Percentiles rank a stretch among this genome's conserved stretches.
Conservation (phyloP, 148 eudicot species). For the Silene conica region DNA sequence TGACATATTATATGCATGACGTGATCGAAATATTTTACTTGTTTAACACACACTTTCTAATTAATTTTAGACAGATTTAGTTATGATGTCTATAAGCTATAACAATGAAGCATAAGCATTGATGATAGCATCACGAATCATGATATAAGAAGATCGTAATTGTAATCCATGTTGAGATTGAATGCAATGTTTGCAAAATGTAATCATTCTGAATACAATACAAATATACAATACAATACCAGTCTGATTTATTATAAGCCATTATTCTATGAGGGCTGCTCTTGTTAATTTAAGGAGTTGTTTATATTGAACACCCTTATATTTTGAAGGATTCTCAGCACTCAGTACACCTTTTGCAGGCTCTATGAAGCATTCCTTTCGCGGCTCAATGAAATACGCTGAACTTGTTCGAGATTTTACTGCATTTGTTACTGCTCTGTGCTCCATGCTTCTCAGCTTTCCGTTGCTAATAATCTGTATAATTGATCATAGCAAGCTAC, state of each 20-base stretch:
- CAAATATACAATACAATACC: too few species aligned
- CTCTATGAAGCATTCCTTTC: conserved; percentile 11
- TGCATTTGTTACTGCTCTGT: background rate
- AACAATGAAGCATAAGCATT: too few species aligned
- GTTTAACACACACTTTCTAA: too few species aligned
- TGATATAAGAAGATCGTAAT: too few species aligned
- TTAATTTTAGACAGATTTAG: too few species aligned
- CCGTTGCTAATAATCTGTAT: conserved; percentile 3
- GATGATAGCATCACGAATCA: too few species aligned
- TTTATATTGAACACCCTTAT: background rate
- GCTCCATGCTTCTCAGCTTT: conserved; percentile 12
- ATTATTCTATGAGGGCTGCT: conserved; percentile 1
- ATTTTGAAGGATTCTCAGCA: conserved; percentile 1
- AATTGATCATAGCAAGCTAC: background rate
- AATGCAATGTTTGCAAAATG: too few species aligned
- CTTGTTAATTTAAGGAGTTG: background rate
- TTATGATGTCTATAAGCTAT: too few species aligned
- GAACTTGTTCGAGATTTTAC: background rate
- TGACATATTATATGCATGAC: too few species aligned
- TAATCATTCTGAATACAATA: too few species aligned
- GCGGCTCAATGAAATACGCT: conserved; percentile 3
- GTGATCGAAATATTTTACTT: too few species aligned
- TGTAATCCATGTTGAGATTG: too few species aligned
- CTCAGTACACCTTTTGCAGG: background rate
- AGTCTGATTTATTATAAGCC: background rate